Percentiles rank a stretch among this genome's conserved stretches.
phyloP scores from a whole-genome alignment of 768 basidiomycete species.

The Hericium erinaceus region DNA sequence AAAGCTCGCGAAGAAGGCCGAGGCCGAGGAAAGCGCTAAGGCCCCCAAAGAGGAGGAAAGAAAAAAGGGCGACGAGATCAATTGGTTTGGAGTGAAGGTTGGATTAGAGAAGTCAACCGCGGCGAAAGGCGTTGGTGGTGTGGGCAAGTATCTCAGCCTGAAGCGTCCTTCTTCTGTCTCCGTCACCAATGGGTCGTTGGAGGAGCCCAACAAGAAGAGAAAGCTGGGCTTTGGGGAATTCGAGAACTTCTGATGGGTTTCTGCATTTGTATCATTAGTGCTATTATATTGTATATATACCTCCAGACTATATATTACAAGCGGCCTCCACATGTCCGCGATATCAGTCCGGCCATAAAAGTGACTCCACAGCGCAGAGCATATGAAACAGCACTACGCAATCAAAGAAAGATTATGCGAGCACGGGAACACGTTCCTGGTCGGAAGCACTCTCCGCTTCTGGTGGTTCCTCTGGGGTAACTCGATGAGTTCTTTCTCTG shows the following conservation, averaged over 20 bases:
- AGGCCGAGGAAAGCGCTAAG: slow-evolving; percentile 27
- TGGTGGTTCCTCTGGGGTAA: background rate
- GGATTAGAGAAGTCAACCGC: slow-evolving; percentile 34
- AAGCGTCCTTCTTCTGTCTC: slow-evolving; percentile 16
- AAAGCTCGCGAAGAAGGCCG: slow-evolving; percentile 55
- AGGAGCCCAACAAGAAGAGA: slow-evolving; percentile 70
- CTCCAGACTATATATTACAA: slow-evolving; percentile 10
- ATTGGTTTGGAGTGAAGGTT: slow-evolving; percentile 88
- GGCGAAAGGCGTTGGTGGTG: slow-evolving; percentile 31
- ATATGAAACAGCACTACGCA: background rate
- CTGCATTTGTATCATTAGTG: background rate
- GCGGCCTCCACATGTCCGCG: too few species aligned
- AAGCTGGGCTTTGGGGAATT: slow-evolving; percentile 89
- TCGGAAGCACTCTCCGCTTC: background rate
- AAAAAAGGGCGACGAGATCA: slow-evolving; percentile 58
- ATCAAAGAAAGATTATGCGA: slow-evolving; percentile 12
- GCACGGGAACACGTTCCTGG: slow-evolving; percentile 21
- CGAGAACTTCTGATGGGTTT: slow-evolving; percentile 52
- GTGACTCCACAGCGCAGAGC: background rate
- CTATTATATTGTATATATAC: slow-evolving; percentile 2
- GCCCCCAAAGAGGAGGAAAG: slow-evolving; percentile 28
- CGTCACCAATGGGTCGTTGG: slow-evolving; percentile 10
- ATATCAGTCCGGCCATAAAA: background rate
- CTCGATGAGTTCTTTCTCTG: slow-evolving; percentile 1
- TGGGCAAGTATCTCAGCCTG: slow-evolving; percentile 73